A percentile compares a stretch with the other conserved stretches of the same genome.
phyloP scores from a whole-genome alignment of 176 grass and related monocot genomes.

The Cenchrus purpureus region DNA sequence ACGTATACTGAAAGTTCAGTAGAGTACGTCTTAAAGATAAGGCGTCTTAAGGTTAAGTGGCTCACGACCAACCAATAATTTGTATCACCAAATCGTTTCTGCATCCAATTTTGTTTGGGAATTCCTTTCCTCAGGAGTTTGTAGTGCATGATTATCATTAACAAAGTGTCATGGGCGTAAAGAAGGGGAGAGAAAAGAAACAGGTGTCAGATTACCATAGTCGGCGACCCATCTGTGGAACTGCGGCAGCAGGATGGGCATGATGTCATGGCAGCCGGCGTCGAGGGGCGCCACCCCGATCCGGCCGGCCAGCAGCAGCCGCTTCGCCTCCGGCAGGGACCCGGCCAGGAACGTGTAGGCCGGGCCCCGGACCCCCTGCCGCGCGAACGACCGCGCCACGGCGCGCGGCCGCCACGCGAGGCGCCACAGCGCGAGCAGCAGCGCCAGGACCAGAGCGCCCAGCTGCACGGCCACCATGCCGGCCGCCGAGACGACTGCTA shows the following conservation, averaged over 20 bases:
- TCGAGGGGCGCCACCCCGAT: constrained; percentile 36
- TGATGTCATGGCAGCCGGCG: constrained; percentile 43
- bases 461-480: constrained; percentile 21
- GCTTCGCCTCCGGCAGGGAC: constrained; percentile 43
- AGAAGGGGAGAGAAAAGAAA: not conserved
- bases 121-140: not conserved
- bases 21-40: not conserved
- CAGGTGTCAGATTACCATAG: constrained; percentile 19
- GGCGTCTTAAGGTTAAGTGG: not conserved
- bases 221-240: constrained; percentile 43
- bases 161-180: not conserved
- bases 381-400: constrained; percentile 17
- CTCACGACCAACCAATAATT: not conserved
- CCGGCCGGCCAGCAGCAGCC: constrained; percentile 28
- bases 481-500: not conserved
- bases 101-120: not conserved
- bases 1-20: not conserved
- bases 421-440: constrained; percentile 33
- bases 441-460: not conserved
- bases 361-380: constrained; percentile 56
- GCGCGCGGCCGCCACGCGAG: constrained; percentile 45
- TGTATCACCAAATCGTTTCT: not conserved
- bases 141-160: not conserved
- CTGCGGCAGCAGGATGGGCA: constrained; percentile 18
- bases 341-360: constrained; percentile 44